A percentile compares a stretch with the other conserved stretches of the same genome.
Evolutionary conservation across 805 yeast species (phyloP).

Genomic region (Candida quercuum): DNA sequence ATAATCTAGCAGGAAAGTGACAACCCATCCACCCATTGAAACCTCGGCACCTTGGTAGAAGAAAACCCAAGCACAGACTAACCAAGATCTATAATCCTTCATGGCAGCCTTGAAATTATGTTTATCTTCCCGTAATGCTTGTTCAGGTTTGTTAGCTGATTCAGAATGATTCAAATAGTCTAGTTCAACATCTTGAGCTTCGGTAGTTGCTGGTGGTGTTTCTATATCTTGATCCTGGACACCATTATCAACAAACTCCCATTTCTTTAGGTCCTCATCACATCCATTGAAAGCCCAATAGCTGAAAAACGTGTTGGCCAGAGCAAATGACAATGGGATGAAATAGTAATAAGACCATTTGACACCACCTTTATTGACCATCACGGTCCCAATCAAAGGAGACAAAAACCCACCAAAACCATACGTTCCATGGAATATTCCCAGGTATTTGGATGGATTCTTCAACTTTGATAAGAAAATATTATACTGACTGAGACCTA

Average conservation of each 20-base stretch:
- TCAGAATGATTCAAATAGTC: conserved; percentile 1
- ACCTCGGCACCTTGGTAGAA: conserved; percentile 65
- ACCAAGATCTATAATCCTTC: conserved; percentile 41
- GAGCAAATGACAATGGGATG: conserved; percentile 41
- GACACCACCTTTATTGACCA: conserved; percentile 46
- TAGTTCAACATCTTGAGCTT: conserved; percentile 1
- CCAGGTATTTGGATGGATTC: conserved; percentile 41
- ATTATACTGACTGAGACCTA: conserved; percentile 44
- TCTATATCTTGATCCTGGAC: conserved; percentile 5
- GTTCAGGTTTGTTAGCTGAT: not conserved
- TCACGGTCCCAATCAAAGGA: conserved; percentile 52
- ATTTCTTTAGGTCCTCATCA: conserved; percentile 32
- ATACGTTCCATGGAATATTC: conserved; percentile 54
- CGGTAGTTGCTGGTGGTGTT: conserved; percentile 1
- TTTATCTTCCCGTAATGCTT: conserved; percentile 5
- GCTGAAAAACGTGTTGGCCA: conserved; percentile 27
- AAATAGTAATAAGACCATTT: conserved; percentile 51
- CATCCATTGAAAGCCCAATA: conserved; percentile 40
- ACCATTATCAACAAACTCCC: conserved; percentile 12
- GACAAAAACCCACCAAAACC: conserved; percentile 62
- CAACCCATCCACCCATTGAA: conserved; percentile 60
- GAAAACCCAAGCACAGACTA: conserved; percentile 45
- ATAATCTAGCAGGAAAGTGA: conserved; percentile 49
- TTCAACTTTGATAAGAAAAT: conserved; percentile 42
- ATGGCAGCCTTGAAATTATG: conserved; percentile 34